Evolutionary conservation across 371 early-diverging fungal species (phyloP), one percentile per base, ranked within the genome.

Genomic region (Coemansia sp.): DNA sequence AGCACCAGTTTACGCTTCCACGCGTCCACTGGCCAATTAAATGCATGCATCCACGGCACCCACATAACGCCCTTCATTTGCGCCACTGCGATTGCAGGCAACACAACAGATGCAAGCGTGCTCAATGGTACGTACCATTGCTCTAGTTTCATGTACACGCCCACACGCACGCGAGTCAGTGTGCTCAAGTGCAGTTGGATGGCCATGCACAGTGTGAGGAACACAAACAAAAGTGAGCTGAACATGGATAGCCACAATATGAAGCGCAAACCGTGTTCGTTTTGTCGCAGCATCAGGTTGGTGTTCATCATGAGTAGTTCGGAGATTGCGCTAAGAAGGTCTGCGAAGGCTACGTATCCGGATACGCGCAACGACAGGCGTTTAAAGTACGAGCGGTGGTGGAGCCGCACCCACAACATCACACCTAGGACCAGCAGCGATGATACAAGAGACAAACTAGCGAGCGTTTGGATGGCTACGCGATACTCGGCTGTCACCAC

Each of bases 111-210:
- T 17, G 65, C 15, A 12, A 61, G 7, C 0, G 67, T 5, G 46
- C 72, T 67, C 4, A 15, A 32, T 0, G 61, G 61, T 13, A 67
- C 62, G 21, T 75, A 75, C 48, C 36, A 67, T 29, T 24, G 39
- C 28, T 75, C 76, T 29, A 75, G 17, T 39, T 57, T 29, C 76
- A 71, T 75, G 21, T 71, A 75, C 28, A 41, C 58, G 7, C 58
- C 54, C n/a, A 71, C 58, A 0, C 76, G 67, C 15, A 75, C 55
- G 3, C 53, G 21, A 4, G 76, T 75, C 61, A 75, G 58, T 4
- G 76, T 71, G 32, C 71, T 75, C 11, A 75, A 62, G 12, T 75
- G 76, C 26, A 75, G 36, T 41, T 75, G 76, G 4, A 71, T 4
- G n/a, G 71, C 58, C 39, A 75, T 71, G 4, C 56, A 40, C 13